phyloP scores from a whole-genome alignment of 345 rosid species.

The Syzygium aromaticum region DNA sequence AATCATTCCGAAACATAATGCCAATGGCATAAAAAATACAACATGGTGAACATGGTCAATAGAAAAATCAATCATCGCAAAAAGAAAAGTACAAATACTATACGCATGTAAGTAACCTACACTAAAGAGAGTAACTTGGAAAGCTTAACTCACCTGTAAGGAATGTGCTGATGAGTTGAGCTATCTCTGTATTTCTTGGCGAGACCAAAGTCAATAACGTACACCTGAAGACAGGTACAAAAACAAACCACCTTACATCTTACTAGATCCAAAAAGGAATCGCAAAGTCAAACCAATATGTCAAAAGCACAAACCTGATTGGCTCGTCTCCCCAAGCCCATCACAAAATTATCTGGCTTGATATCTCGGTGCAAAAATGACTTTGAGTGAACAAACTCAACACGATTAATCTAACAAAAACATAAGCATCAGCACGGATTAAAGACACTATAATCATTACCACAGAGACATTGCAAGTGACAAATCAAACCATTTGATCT shows the following conservation, averaged over 20 bases:
- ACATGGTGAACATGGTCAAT: too few relatives aligned
- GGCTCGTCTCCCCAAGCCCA: constrained; percentile 95
- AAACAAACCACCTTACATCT: not conserved
- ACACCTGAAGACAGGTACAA: constrained; percentile 39
- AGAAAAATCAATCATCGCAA: not conserved
- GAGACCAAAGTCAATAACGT: constrained; percentile 83
- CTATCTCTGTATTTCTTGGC: constrained; percentile 91
- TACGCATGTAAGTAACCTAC: not conserved
- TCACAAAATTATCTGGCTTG: constrained; percentile 91
- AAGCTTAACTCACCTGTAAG: constrained; percentile 52
- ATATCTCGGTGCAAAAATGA: constrained; percentile 95
- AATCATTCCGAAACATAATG: not conserved
- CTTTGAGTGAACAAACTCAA: constrained; percentile 82
- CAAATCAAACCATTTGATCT: constrained; percentile 76
- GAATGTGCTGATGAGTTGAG: constrained; percentile 81
- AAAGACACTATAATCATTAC: not conserved
- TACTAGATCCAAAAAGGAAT: not conserved
- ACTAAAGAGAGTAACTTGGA: not conserved
- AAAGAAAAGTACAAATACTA: not conserved
- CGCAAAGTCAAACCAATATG: not conserved
- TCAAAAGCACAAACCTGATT: constrained; percentile 50
- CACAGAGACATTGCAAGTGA: not conserved
- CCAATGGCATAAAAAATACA: not conserved
- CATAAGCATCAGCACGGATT: not conserved
- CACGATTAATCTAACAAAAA: constrained; percentile 65